Evolutionary conservation across 2,329 filamentous ascomycete genomes (phyloP), one percentile per base, ranked within the genome.

Genomic region (Beauveria australis): DNA sequence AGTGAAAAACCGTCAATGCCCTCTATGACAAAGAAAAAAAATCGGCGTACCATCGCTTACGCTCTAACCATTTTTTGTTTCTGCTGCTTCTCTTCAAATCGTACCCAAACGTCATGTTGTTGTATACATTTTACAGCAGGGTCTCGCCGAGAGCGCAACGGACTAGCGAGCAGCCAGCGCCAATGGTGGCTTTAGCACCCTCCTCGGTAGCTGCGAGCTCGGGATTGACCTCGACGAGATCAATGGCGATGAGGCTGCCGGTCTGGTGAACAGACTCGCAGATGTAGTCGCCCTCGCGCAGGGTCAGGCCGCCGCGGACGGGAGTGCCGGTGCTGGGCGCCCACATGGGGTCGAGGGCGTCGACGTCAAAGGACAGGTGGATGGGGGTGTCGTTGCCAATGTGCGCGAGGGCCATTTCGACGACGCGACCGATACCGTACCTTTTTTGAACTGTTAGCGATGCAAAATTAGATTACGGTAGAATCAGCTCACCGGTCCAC

Each of bases 381-480:
- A 99, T 97, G 47, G 94, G 94, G 0, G 92, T 97, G 73, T 97
- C 94, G 70, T 80, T 85, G 67, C 94, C 94, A 66, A 97, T 96
- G 79, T 97, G 92, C 37, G 88, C 93, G 58, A 99, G 82, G n/a
- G 93, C 93, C 93, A 97, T 96, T 70, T 97, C 94, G 78, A 99
- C 92, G 65, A 99, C 91, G 66, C 88, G 89, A 60, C 94, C 94
- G 69, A 99, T 99, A 52, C 94, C 94, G 71, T 97, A 82, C 59
- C 91, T 22, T 22, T 92, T 8, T 6, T 40, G 19, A 12, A 60
- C 0, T 46, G 56, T 67, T 41, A 66, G 66, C 51, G 26, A 51
- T 18, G 48, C 7, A n/a, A 48, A 4, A 14, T 14, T 37, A 22
- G 33, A 37, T 37, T 12, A 1, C 33, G 33, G 33, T 37, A 37